These are phyloP conservation scores for Fonsecaea pedrosoi DNA, from an alignment of 2,329 filamentous ascomycete species.

Conservation along the genomic window DNA sequence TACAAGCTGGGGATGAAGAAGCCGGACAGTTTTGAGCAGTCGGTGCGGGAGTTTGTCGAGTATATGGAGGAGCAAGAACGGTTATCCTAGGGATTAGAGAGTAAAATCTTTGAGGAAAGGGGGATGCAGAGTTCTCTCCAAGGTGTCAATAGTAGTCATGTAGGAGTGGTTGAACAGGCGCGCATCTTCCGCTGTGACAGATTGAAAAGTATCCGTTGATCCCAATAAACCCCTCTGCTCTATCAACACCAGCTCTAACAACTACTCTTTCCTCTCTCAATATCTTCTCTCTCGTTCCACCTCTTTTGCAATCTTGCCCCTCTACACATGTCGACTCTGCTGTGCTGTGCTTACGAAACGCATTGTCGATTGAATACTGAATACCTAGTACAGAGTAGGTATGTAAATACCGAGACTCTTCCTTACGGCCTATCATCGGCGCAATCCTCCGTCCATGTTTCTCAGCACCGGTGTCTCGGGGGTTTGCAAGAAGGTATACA, in stretches of 20 bases:
- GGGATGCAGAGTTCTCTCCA: not conserved
- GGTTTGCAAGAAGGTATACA: not conserved
- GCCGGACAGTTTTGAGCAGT: constrained; percentile 61
- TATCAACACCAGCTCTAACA: not conserved
- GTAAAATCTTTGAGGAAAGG: not conserved
- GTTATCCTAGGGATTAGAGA: constrained; percentile 5
- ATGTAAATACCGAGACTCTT: too few species aligned
- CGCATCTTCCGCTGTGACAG: not conserved
- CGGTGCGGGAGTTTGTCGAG: constrained; percentile 64
- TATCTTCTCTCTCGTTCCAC: too few species aligned
- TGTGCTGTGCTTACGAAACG: too few species aligned
- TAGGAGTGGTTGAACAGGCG: not conserved
- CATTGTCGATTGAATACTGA: too few species aligned
- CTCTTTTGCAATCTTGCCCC: too few species aligned
- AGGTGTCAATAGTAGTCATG: too few species aligned
- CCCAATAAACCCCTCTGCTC: not conserved
- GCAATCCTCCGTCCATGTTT: too few species aligned
- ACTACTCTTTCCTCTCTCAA: too few species aligned
- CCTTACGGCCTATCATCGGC: too few species aligned
- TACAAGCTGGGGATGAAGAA: constrained; percentile 59
- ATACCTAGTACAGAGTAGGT: too few species aligned
- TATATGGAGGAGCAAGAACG: constrained; percentile 40
- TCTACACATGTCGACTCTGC: too few species aligned
- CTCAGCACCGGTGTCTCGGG: too few species aligned
- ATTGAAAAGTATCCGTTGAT: not conserved